A percentile compares a stretch with the other conserved stretches of the same genome.
phyloP scores from a whole-genome alignment of 2,329 filamentous ascomycete genomes.

The Pseudopyrenochaeta lycopersici region DNA sequence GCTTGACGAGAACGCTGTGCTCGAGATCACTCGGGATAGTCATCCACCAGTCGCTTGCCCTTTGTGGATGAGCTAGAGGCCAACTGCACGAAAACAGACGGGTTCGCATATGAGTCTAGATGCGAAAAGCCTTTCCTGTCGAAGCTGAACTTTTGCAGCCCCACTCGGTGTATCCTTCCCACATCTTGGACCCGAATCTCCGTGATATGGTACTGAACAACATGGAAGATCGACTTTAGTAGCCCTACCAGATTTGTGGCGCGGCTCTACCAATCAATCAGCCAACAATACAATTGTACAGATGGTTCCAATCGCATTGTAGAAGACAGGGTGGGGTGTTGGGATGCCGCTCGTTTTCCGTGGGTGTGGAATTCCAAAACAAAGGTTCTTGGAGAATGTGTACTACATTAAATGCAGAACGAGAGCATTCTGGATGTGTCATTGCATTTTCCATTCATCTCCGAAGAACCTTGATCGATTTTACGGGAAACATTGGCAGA shows the following conservation, averaged over 20 bases:
- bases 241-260: not conserved
- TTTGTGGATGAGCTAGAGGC: not conserved
- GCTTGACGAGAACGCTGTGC: constrained; percentile 6
- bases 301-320: not conserved
- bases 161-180: not conserved
- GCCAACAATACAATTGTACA: not conserved
- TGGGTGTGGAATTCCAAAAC: constrained; percentile 3
- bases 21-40: not conserved
- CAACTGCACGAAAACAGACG: not conserved
- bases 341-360: not conserved
- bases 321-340: not conserved
- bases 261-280: not conserved
- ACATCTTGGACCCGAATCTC: not conserved
- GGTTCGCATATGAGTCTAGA: not conserved
- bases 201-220: not conserved
- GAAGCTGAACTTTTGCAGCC: not conserved
- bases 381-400: not conserved
- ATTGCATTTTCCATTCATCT: too few species aligned
- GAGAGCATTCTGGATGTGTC: too few species aligned
- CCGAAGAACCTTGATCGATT: too few species aligned
- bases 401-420: not conserved
- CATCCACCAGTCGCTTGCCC: not conserved
- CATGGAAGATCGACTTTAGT: not conserved
- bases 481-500: too few species aligned
- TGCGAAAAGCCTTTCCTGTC: not conserved